phyloP scores from a whole-genome alignment of 768 basidiomycete genomes.

The Obba rivulosa region DNA sequence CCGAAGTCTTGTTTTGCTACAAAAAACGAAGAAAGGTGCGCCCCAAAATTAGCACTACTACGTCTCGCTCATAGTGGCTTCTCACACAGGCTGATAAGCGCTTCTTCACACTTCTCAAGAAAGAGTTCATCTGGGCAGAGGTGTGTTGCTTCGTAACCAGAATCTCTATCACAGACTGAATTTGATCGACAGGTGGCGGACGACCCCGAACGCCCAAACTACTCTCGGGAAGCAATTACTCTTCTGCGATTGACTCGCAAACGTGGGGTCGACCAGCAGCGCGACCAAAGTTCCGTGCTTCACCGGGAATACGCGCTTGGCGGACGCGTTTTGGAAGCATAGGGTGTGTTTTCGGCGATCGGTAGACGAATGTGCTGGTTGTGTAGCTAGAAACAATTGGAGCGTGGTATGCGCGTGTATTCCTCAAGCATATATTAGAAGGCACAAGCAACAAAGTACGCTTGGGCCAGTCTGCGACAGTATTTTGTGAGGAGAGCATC shows the following conservation, averaged over 20 bases:
- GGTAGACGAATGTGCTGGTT: too few relatives aligned
- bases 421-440: too few relatives aligned
- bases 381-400: too few relatives aligned
- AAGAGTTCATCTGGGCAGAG: slow-evolving; percentile 69
- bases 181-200: slow-evolving; percentile 45
- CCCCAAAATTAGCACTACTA: not conserved
- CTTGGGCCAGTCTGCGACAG: too few relatives aligned
- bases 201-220: slow-evolving; percentile 53
- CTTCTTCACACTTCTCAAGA: slow-evolving; percentile 77
- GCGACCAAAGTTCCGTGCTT: too few relatives aligned
- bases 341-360: too few relatives aligned
- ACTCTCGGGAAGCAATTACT: slow-evolving; percentile 62
- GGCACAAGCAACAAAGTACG: too few relatives aligned
- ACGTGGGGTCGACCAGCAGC: not conserved
- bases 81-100: slow-evolving; percentile 72
- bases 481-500: too few relatives aligned
- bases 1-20: slow-evolving; percentile 86
- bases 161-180: not conserved
- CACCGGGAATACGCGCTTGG: too few relatives aligned
- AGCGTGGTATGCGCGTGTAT: too few relatives aligned
- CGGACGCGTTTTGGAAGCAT: too few relatives aligned
- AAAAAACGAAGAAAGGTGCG: slow-evolving; percentile 86
- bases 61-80: not conserved
- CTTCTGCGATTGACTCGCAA: slow-evolving; percentile 43
- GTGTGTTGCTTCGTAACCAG: slow-evolving; percentile 29